Conservation (phyloP, 495 filamentous ascomycete genomes). For the Geoglossum glabrum region DNA sequence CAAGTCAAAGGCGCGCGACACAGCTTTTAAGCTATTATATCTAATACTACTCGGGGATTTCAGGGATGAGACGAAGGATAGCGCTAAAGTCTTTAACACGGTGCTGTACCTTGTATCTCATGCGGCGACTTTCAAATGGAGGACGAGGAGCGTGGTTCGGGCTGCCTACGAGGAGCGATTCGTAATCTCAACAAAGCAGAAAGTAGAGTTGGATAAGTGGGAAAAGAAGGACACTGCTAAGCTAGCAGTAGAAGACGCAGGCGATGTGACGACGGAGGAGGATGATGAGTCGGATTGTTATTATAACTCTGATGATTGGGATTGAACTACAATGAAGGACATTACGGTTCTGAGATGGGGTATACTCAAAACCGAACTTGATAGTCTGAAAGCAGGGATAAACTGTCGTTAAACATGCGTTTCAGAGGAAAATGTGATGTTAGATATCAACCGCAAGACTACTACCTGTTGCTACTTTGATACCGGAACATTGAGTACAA, state of each 20-base stretch:
- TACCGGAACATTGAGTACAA: no score
- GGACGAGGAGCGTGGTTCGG: conserved; percentile 11
- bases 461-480: no score
- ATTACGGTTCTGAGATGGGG: not conserved
- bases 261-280: not conserved
- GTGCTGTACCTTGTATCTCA: conserved; percentile 13
- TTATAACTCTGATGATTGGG: not conserved
- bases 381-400: no score
- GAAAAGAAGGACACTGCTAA: conserved; percentile 14
- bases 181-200: conserved; percentile 12
- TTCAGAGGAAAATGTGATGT: no score
- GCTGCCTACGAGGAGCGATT: conserved; percentile 13
- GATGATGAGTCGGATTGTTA: not conserved
- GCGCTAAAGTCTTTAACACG: conserved; percentile 11
- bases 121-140: conserved; percentile 13
- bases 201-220: conserved; percentile 11
- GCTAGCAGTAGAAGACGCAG: conserved; percentile 9
- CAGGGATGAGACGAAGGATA: conserved; percentile 12
- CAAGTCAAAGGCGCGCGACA: conserved; percentile 12
- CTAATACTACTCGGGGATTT: conserved; percentile 10
- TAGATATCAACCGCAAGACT: no score
- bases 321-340: not conserved
- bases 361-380: no score
- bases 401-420: no score
- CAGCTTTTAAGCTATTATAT: conserved; percentile 15